These are phyloP conservation scores for Juncus inflexus DNA, from an alignment of 176 grass and related monocot genomes.

Conservation along the genomic window DNA sequence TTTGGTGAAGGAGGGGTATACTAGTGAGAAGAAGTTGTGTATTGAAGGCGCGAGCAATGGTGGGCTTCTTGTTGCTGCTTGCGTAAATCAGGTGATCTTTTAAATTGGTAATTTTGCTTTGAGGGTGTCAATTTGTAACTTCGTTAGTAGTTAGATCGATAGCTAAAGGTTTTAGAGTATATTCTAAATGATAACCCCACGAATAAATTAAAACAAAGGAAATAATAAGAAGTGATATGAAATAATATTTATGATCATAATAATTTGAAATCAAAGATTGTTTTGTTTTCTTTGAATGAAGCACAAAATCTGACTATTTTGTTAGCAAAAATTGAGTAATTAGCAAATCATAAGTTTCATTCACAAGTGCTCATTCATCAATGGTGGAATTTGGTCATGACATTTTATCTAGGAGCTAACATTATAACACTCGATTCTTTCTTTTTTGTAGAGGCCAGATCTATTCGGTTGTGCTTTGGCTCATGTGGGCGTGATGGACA, in stretches of 20 bases:
- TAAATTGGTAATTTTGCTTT: conserved; percentile 9
- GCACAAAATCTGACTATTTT: conserved; percentile 8
- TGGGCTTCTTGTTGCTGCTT: conserved; percentile 91
- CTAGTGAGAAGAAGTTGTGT: conserved; percentile 54
- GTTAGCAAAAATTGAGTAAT: background rate
- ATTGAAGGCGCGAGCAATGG: conserved; percentile 98
- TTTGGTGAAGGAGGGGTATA: conserved; percentile 69
- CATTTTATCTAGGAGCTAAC: too few relatives aligned
- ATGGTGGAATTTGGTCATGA: too few relatives aligned
- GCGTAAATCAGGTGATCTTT: conserved; percentile 65
- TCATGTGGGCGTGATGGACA: conserved; percentile 98
- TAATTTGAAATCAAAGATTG: too few relatives aligned
- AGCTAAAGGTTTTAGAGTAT: too few relatives aligned
- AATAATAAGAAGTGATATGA: too few relatives aligned
- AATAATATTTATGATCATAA: too few relatives aligned
- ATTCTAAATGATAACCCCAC: too few relatives aligned
- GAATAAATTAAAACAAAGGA: too few relatives aligned
- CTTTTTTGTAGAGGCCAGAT: conserved; percentile 63
- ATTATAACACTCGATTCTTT: conserved; percentile 1
- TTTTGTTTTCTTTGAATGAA: background rate
- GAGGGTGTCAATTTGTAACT: background rate
- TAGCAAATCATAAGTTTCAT: too few relatives aligned
- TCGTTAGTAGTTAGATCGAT: too few relatives aligned
- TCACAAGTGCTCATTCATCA: background rate
- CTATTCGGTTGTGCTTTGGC: conserved; percentile 93